These are phyloP conservation scores for Trichothecium roseum DNA, from an alignment of 2,329 filamentous ascomycete species.

Conservation along the genomic window DNA sequence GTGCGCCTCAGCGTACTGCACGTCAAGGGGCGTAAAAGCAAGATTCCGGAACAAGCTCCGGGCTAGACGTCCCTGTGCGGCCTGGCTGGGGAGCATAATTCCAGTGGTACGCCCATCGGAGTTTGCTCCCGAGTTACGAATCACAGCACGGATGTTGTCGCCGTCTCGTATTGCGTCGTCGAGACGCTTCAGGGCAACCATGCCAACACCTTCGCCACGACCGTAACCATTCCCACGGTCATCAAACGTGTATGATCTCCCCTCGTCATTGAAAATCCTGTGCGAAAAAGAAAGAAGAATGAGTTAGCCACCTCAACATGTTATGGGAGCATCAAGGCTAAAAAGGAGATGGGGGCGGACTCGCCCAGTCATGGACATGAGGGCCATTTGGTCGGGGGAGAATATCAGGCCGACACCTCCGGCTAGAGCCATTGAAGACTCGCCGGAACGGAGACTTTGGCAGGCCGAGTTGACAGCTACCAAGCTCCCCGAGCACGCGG, in stretches of 20 bases:
- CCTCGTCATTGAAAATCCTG: background rate
- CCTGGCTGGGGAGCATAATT: too few species aligned
- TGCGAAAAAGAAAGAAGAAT: too few species aligned
- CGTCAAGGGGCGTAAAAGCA: too few species aligned
- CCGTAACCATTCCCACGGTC: slow-evolving; percentile 36
- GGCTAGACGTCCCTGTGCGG: too few species aligned
- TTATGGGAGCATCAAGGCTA: too few species aligned
- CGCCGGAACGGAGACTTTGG: slow-evolving; percentile 27
- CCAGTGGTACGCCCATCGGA: slow-evolving; percentile 46
- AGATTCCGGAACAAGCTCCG: slow-evolving; percentile 17
- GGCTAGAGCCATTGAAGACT: slow-evolving; percentile 34
- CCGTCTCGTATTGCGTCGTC: slow-evolving; percentile 42
- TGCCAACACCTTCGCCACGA: slow-evolving; percentile 47
- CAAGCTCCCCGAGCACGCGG: slow-evolving; percentile 25
- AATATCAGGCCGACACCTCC: slow-evolving; percentile 5
- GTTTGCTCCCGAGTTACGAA: slow-evolving; percentile 39
- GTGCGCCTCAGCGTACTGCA: slow-evolving; percentile 36
- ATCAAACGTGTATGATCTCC: background rate
- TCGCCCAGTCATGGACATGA: too few species aligned
- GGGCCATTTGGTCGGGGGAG: too few species aligned
- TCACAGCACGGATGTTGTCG: slow-evolving; percentile 39
- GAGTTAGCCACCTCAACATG: too few species aligned
- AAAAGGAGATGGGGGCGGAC: too few species aligned
- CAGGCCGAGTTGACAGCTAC: slow-evolving; percentile 15
- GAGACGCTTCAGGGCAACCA: slow-evolving; percentile 46